These are phyloP conservation scores for Reticulascus tulasneorum DNA, from an alignment of 2,329 filamentous ascomycete species.

Conservation along the genomic window DNA sequence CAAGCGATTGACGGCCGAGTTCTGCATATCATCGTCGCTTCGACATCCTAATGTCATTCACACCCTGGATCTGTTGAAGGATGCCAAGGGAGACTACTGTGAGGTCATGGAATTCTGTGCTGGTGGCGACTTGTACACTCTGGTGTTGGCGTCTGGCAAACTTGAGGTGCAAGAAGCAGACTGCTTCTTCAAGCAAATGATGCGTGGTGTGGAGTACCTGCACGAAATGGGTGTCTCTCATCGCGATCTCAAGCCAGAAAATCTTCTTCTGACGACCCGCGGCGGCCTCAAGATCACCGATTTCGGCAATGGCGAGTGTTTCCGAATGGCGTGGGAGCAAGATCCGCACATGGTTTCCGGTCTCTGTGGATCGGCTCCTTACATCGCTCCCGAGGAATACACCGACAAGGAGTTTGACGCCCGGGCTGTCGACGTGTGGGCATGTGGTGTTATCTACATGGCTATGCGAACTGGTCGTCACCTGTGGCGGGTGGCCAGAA, in stretches of 20 bases:
- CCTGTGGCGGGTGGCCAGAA: constrained; percentile 94
- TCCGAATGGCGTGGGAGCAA: constrained; percentile 99
- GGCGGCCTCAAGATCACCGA: constrained; percentile 96
- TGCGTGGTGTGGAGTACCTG: constrained; percentile 98
- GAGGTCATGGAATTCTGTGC: constrained; percentile 99
- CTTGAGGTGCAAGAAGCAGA: constrained; percentile 90
- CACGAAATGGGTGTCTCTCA: constrained; percentile 99
- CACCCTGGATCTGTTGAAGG: constrained; percentile 90
- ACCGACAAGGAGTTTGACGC: constrained; percentile 94
- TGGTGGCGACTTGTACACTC: constrained; percentile 90
- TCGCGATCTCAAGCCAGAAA: constrained; percentile 94
- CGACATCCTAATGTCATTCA: constrained; percentile 98
- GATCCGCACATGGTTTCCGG: constrained; percentile 98
- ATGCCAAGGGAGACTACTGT: constrained; percentile 95
- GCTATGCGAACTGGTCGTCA: constrained; percentile 96
- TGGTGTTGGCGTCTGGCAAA: constrained; percentile 86
- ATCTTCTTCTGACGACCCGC: constrained; percentile 86
- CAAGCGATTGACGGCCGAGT: constrained; percentile 94
- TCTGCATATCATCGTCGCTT: constrained; percentile 95
- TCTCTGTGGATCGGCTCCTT: constrained; percentile 92
- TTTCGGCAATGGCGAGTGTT: constrained; percentile 98
- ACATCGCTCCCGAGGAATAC: constrained; percentile 97
- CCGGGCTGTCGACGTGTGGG: constrained; percentile 96
- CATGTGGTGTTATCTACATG: constrained; percentile 99
- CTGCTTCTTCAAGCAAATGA: constrained; percentile 98